Conservation (phyloP, 1,284 basidiomycete genomes). For the Agroathelia rolfsii region DNA sequence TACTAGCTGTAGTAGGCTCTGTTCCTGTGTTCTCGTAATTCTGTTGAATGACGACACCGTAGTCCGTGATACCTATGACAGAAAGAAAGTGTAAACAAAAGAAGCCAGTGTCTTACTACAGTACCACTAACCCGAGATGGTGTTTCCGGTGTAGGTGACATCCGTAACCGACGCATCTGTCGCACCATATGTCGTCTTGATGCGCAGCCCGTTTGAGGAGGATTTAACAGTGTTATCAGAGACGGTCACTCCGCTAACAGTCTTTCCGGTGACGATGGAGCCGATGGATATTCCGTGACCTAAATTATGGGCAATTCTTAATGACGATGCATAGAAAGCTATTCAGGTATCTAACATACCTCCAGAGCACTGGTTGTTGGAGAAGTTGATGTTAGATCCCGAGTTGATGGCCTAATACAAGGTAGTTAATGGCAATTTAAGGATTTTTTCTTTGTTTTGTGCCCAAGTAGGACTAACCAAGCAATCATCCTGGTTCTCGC, state of each 20-base stretch:
- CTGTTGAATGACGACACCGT: conserved; percentile 2
- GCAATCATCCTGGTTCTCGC: conserved; percentile 17
- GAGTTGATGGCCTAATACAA: conserved; percentile 17
- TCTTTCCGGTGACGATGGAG: conserved; percentile 6
- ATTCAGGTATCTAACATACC: too few relatives aligned
- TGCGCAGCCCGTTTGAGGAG: background rate
- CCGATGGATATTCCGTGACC: conserved; percentile 18
- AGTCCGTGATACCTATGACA: background rate
- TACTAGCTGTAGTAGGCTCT: too few relatives aligned
- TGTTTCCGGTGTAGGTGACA: conserved; percentile 1
- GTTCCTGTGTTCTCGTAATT: too few relatives aligned
- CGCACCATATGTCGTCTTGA: conserved; percentile 4
- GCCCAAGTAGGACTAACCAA: too few relatives aligned
- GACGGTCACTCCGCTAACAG: conserved; percentile 7
- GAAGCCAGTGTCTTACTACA: background rate
- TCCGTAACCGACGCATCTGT: background rate
- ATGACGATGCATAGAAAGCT: too few relatives aligned
- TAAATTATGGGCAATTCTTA: conserved; percentile 13
- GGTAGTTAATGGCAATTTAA: too few relatives aligned
- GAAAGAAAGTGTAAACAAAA: too few relatives aligned
- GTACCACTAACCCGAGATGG: background rate
- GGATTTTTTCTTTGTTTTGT: too few relatives aligned
- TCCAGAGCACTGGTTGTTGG: conserved; percentile 14
- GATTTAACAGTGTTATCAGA: conserved; percentile 5
- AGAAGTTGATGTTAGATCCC: conserved; percentile 13